phyloP scores from a whole-genome alignment of 2,329 filamentous ascomycete genomes.

The Scytalidium sp. region DNA sequence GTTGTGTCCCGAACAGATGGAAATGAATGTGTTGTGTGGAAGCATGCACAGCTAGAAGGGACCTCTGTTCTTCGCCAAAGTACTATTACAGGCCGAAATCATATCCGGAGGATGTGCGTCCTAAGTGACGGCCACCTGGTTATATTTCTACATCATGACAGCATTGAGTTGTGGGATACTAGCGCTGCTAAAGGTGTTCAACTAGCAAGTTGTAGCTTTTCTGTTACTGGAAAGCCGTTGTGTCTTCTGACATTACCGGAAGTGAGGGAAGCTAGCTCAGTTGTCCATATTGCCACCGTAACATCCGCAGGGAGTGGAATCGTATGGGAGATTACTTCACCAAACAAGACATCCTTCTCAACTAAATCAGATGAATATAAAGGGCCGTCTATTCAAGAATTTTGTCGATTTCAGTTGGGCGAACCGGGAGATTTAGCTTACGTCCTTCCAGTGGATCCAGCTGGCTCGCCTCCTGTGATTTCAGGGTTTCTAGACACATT shows the following conservation, averaged over 20 bases:
- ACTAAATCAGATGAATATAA: slow-evolving; percentile 7
- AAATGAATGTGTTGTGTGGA: slow-evolving; percentile 83
- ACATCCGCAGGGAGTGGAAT: slow-evolving; percentile 75
- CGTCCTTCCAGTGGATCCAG: slow-evolving; percentile 81
- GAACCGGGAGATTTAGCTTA: slow-evolving; percentile 57
- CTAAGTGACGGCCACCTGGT: slow-evolving; percentile 75
- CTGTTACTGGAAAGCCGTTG: slow-evolving; percentile 66
- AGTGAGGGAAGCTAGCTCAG: slow-evolving; percentile 44
- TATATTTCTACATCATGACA: slow-evolving; percentile 71
- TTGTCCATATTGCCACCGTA: slow-evolving; percentile 76
- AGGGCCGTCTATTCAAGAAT: slow-evolving; percentile 53
- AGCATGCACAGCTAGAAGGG: slow-evolving; percentile 52
- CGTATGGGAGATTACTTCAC: slow-evolving; percentile 74
- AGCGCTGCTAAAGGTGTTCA: slow-evolving; percentile 54
- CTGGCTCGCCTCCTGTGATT: slow-evolving; percentile 66
- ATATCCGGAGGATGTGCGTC: slow-evolving; percentile 78
- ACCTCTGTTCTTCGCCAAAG: slow-evolving; percentile 64
- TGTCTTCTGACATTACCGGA: slow-evolving; percentile 77
- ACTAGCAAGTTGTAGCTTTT: slow-evolving; percentile 57
- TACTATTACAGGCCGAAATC: slow-evolving; percentile 61
- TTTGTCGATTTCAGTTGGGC: slow-evolving; percentile 68
- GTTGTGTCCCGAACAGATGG: slow-evolving; percentile 77
- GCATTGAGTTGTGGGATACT: slow-evolving; percentile 78
- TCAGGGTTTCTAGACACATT: slow-evolving; percentile 85
- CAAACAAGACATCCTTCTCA: slow-evolving; percentile 38